Conservation (phyloP, 2,329 filamentous ascomycete genomes). For the Dactylellina parvicollis region DNA sequence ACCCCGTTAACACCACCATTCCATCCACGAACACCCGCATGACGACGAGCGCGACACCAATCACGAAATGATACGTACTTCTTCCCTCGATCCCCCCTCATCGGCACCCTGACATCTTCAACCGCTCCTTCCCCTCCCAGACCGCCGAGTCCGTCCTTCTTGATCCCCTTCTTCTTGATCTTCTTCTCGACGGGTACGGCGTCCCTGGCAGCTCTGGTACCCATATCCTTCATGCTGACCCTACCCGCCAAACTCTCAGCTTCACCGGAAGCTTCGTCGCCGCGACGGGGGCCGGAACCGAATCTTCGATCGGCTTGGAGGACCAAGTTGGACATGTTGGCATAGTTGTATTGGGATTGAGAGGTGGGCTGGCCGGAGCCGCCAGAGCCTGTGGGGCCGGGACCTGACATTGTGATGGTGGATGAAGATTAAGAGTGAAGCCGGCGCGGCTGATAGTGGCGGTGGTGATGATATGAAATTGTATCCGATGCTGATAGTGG, state of each 20-base stretch:
- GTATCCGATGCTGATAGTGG: not conserved
- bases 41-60: not conserved
- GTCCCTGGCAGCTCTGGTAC: slow-evolving; percentile 81
- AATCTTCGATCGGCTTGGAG: slow-evolving; percentile 99
- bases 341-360: slow-evolving; percentile 98
- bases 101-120: slow-evolving; percentile 64
- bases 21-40: not conserved
- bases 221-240: slow-evolving; percentile 95
- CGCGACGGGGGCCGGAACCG: slow-evolving; percentile 76
- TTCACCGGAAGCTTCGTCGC: slow-evolving; percentile 94
- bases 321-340: slow-evolving; percentile 99
- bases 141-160: slow-evolving; percentile 67
- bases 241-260: slow-evolving; percentile 96
- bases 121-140: slow-evolving; percentile 74
- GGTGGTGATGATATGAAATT: not conserved
- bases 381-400: slow-evolving; percentile 61
- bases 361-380: slow-evolving; percentile 70
- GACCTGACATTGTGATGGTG: slow-evolving; percentile 68
- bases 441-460: not conserved
- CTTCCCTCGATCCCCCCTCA: slow-evolving; percentile 56
- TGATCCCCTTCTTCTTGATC: slow-evolving; percentile 55
- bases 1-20: slow-evolving; percentile 20
- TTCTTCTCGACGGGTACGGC: slow-evolving; percentile 78
- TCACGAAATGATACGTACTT: slow-evolving; percentile 43
- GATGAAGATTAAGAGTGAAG: not conserved